These are phyloP conservation scores for Sonneratia alba DNA, from an alignment of 345 rosid genomes.

Conservation along the genomic window DNA sequence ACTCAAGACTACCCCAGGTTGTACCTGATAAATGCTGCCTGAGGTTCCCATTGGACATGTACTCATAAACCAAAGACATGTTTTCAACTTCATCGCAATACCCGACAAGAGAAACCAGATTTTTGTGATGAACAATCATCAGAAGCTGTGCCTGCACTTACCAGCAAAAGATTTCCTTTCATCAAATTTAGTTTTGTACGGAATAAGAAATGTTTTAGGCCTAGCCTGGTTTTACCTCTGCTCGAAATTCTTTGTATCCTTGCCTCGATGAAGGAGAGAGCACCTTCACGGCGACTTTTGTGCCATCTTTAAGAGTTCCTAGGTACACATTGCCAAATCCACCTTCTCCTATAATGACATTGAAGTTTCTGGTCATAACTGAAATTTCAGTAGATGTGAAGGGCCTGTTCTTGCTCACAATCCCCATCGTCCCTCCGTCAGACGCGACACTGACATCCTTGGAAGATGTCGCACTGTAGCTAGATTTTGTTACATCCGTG, in stretches of 20 bases:
- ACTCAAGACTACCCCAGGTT: too few relatives aligned
- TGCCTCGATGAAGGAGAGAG: slow-evolving; percentile 14
- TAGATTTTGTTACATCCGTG: too few relatives aligned
- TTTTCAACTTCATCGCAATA: slow-evolving; percentile 38
- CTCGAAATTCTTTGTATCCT: slow-evolving; percentile 19
- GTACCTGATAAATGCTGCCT: slow-evolving; percentile 26
- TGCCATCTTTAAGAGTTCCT: slow-evolving; percentile 10
- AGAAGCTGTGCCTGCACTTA: slow-evolving; percentile 40
- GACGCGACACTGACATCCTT: neutral
- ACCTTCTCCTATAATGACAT: slow-evolving; percentile 31
- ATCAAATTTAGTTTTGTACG: too few relatives aligned
- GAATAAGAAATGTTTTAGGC: too few relatives aligned
- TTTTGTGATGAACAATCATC: slow-evolving; percentile 50
- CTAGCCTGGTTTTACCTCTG: slow-evolving; percentile 13
- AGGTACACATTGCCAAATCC: slow-evolving; percentile 34
- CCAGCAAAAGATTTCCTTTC: too few relatives aligned
- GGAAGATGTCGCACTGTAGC: neutral
- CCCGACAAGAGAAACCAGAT: slow-evolving; percentile 44
- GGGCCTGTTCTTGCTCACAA: slow-evolving; percentile 5
- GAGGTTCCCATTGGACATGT: slow-evolving; percentile 50
- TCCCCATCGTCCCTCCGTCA: neutral
- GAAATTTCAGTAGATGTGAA: slow-evolving; percentile 26
- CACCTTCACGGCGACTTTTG: slow-evolving; percentile 23
- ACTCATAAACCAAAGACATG: slow-evolving; percentile 42
- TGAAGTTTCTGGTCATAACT: slow-evolving; percentile 32